Evolutionary conservation across 1,139 yeast genomes (phyloP).

Genomic region (Candida glucosophila): DNA sequence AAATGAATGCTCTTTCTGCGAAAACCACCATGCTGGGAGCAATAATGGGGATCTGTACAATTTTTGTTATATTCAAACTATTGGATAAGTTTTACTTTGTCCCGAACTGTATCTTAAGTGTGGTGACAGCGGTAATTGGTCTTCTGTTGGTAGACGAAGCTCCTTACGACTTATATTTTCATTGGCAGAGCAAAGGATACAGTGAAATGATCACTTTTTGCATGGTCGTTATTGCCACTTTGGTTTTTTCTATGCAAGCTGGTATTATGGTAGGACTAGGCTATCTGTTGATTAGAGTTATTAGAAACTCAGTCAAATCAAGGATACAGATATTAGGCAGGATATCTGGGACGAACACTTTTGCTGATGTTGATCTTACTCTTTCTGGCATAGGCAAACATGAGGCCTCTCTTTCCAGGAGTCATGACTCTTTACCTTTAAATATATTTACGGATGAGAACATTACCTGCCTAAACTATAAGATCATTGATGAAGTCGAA

Average conservation of each 20-base stretch:
- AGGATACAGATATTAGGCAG: conserved; percentile 86
- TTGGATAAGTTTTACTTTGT: conserved; percentile 61
- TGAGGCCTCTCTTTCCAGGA: conserved; percentile 2
- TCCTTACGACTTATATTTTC: conserved; percentile 71
- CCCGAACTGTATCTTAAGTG: conserved; percentile 77
- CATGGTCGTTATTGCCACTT: conserved; percentile 63
- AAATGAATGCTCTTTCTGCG: conserved; percentile 80
- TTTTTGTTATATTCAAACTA: conserved; percentile 54
- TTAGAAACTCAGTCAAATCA: conserved; percentile 79
- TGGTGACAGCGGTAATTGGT: conserved; percentile 76
- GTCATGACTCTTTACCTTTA: conserved; percentile 5
- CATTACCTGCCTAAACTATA: conserved; percentile 28
- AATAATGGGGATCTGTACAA: conserved; percentile 66
- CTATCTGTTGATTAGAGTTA: conserved; percentile 71
- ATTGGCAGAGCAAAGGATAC: conserved; percentile 65
- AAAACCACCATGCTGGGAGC: conserved; percentile 78
- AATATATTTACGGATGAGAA: conserved; percentile 30
- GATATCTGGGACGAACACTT: conserved; percentile 66
- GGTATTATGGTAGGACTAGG: conserved; percentile 84
- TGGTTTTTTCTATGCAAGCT: conserved; percentile 78
- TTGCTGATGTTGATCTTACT: conserved; percentile 68
- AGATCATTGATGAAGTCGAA: conserved; percentile 61
- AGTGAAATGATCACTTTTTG: conserved; percentile 69
- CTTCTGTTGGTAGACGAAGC: conserved; percentile 76
- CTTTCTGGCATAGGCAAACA: conserved; percentile 3